Evolutionary conservation across 2,329 filamentous ascomycete species (phyloP).

Genomic region (Truncatella angustata): DNA sequence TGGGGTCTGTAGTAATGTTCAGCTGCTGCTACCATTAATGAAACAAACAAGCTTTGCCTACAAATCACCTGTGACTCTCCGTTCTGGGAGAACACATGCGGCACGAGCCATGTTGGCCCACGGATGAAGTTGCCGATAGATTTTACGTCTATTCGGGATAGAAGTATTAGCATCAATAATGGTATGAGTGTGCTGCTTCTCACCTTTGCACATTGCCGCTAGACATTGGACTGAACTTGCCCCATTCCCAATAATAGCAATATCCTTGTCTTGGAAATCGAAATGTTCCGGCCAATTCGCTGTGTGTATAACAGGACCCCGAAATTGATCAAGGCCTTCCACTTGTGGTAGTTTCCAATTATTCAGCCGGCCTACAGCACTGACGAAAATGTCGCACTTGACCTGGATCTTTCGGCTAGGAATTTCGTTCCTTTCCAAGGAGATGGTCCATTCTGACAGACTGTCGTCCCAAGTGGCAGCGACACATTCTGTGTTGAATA

Average conservation of each 20-base stretch:
- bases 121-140: background rate
- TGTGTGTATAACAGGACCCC: background rate
- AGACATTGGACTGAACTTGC: background rate
- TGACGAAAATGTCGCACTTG: background rate
- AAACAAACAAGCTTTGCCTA: no score
- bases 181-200: no score
- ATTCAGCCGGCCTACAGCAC: background rate
- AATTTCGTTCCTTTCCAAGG: background rate
- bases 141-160: background rate
- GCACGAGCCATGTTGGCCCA: background rate
- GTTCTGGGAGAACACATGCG: background rate
- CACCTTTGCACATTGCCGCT: background rate
- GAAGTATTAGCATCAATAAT: background rate
- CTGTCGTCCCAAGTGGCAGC: background rate
- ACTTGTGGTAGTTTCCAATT: background rate
- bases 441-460: background rate
- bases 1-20: background rate
- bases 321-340: background rate
- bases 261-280: background rate
- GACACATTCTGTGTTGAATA: background rate
- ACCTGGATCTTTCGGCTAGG: background rate
- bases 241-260: background rate
- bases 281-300: background rate
- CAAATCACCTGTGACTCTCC: background rate
- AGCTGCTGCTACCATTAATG: no score